Conservation (phyloP, 257 asterid genomes). For the Ilex aquifolium region DNA sequence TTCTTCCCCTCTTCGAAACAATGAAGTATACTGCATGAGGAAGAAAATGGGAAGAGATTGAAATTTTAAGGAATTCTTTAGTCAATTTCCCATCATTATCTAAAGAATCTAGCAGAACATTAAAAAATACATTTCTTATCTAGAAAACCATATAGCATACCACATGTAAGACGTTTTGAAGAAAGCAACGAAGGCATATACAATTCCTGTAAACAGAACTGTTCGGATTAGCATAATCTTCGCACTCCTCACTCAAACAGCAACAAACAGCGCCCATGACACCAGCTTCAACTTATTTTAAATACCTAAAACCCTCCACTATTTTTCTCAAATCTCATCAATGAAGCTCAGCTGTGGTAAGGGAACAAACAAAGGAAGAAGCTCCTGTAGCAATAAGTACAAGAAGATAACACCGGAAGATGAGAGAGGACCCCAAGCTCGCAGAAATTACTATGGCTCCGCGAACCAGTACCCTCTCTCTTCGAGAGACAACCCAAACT, state of each 20-base stretch:
- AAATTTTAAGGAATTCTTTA: neutral
- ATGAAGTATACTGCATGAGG: constrained; percentile 59
- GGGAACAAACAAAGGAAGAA: constrained; percentile 11
- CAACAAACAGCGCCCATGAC: constrained; percentile 87
- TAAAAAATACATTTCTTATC: neutral
- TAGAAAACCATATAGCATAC: constrained; percentile 34
- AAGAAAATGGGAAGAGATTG: constrained; percentile 1
- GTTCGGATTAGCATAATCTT: constrained; percentile 59
- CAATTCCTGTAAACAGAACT: constrained; percentile 60
- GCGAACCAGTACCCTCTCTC: constrained; percentile 58
- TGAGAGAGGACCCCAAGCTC: constrained; percentile 58
- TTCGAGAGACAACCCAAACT: constrained; percentile 20
- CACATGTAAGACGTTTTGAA: constrained; percentile 55
- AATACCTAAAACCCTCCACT: constrained; percentile 5
- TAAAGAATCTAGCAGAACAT: neutral
- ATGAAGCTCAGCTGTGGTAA: constrained; percentile 5
- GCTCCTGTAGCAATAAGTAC: constrained; percentile 1
- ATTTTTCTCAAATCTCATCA: constrained; percentile 15
- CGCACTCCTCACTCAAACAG: constrained; percentile 70
- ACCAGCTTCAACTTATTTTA: constrained; percentile 14
- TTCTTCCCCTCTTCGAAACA: constrained; percentile 65
- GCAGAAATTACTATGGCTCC: constrained; percentile 23
- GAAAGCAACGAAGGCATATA: constrained; percentile 55
- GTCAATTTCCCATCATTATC: neutral
- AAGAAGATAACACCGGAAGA: neutral